Evolutionary conservation across 495 filamentous ascomycete genomes (phyloP).

Genomic region (Aspergillus sclerotiicarbonarius): DNA sequence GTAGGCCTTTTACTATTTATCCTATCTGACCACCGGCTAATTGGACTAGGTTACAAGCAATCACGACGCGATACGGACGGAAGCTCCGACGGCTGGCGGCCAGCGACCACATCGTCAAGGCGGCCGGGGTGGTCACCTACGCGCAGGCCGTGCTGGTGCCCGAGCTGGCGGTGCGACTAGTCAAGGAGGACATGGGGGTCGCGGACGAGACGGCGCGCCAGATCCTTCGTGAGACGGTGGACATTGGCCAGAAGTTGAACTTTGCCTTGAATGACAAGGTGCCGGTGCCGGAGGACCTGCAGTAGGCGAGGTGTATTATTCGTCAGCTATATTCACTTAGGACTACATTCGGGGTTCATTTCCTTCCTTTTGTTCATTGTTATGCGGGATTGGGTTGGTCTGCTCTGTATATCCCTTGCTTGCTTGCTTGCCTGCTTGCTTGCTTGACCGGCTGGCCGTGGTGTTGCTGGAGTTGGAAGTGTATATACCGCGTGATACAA

Average conservation of each 20-base stretch:
- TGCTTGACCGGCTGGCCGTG: not conserved
- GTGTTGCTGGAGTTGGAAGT: not conserved
- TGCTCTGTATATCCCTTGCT: conserved; percentile 1
- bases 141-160: conserved; percentile 85
- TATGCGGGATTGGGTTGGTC: too few species aligned
- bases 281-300: conserved; percentile 29
- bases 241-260: conserved; percentile 75
- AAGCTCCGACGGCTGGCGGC: conserved; percentile 61
- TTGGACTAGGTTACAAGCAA: conserved; percentile 52
- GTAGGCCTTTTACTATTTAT: conserved; percentile 33
- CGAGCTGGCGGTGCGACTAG: conserved; percentile 71
- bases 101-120: conserved; percentile 66
- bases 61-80: conserved; percentile 60
- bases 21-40: conserved; percentile 7
- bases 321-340: too few species aligned
- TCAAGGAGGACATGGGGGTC: conserved; percentile 84
- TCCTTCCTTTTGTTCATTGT: not conserved
- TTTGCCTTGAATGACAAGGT: conserved; percentile 61
- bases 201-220: conserved; percentile 59
- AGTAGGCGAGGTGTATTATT: not conserved
- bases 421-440: too few species aligned
- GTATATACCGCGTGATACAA: not conserved
- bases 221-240: conserved; percentile 70
- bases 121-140: conserved; percentile 68
- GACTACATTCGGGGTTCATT: too few species aligned